phyloP scores from a whole-genome alignment of 306 rosid species.

The Dalbergia cultrata region DNA sequence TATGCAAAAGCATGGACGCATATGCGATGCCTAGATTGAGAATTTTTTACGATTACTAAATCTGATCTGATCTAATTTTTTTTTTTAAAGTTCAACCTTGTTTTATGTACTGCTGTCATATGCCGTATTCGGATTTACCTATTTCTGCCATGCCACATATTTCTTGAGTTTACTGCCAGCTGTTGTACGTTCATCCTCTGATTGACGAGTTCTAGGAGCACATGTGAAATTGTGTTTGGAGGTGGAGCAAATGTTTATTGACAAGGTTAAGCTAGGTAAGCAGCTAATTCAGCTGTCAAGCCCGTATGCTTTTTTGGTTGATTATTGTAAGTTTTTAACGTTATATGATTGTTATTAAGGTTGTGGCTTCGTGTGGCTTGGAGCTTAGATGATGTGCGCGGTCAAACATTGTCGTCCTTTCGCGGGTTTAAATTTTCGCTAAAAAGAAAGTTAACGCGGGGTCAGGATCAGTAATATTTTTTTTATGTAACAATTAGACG shows the following conservation, averaged over 20 bases:
- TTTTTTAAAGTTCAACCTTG: neutral
- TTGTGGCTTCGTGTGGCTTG: too few species aligned
- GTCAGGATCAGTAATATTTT: too few species aligned
- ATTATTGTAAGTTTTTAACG: too few species aligned
- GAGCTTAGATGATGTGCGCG: too few species aligned
- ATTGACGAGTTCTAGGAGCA: neutral
- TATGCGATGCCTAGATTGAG: slow-evolving; percentile 43
- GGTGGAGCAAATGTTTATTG: neutral
- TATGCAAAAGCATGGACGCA: slow-evolving; percentile 46
- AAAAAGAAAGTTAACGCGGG: too few species aligned
- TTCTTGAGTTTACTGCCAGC: slow-evolving; percentile 2
- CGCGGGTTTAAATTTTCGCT: too few species aligned
- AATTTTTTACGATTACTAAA: slow-evolving; percentile 19
- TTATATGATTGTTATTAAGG: too few species aligned
- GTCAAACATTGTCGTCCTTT: too few species aligned
- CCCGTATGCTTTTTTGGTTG: neutral
- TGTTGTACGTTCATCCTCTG: neutral
- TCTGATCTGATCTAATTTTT: slow-evolving; percentile 1
- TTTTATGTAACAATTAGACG: too few species aligned
- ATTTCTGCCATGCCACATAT: neutral
- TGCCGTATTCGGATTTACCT: neutral
- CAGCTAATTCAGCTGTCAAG: neutral
- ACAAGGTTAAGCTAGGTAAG: neutral
- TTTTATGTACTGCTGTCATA: slow-evolving; percentile 9
- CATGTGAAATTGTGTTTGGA: neutral